phyloP scores from a whole-genome alignment of 1,139 yeast genomes.

The Geotrichum reessii region DNA sequence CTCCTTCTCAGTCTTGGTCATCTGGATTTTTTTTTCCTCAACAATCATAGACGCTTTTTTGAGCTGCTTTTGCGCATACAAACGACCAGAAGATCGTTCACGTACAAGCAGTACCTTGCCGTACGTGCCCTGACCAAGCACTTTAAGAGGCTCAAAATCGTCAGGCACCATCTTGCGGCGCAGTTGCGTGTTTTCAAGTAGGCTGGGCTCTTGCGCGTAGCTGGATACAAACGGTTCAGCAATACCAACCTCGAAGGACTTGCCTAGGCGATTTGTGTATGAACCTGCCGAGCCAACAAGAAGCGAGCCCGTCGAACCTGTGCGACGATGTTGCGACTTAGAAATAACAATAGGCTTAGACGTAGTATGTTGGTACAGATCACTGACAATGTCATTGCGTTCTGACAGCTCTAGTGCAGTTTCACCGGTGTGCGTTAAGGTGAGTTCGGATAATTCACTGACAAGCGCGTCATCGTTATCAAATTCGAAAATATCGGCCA shows the following conservation, averaged over 20 bases:
- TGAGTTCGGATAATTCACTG: not conserved
- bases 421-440: not conserved
- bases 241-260: conserved; percentile 46
- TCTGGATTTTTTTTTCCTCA: conserved; percentile 45
- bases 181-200: conserved; percentile 41
- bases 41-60: conserved; percentile 68
- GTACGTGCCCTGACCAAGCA: conserved; percentile 85
- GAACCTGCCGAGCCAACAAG: conserved; percentile 1
- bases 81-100: conserved; percentile 55
- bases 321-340: conserved; percentile 1
- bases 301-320: conserved; percentile 15
- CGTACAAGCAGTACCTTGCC: conserved; percentile 80
- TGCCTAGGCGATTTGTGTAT: conserved; percentile 29
- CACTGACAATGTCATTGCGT: conserved; percentile 16
- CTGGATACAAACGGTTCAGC: conserved; percentile 35
- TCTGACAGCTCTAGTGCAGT: not conserved
- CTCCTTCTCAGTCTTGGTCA: conserved; percentile 66
- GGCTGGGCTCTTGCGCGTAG: conserved; percentile 32
- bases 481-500: conserved; percentile 7
- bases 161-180: conserved; percentile 36
- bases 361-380: conserved; percentile 13
- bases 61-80: conserved; percentile 85
- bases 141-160: conserved; percentile 73
- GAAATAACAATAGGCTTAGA: conserved; percentile 15
- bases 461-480: conserved; percentile 1